Evolutionary conservation across 768 basidiomycete genomes (phyloP), one percentile per base, ranked within the genome.

Genomic region (Obba rivulosa): DNA sequence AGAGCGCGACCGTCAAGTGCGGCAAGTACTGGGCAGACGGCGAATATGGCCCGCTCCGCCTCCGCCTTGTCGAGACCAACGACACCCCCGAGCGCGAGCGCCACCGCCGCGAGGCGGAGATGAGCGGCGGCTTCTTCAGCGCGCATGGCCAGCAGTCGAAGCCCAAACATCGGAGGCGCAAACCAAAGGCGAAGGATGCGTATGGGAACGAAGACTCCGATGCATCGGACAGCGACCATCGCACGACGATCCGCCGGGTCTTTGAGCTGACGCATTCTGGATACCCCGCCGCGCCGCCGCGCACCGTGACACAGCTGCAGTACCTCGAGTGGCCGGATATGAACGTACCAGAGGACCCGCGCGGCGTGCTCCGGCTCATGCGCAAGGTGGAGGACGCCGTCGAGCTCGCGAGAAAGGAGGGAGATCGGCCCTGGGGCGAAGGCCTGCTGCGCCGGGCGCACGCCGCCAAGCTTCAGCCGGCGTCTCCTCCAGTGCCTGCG

Each of bases 321-420:
- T 97, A 92, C 61, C 75, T 94, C 34, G 85, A 87, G 34, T 98
- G 95, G 95, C 92, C 94, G 2, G 95, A 98, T 59, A 86, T 97
- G 72, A 93, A 93, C 62, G 92, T 98, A 11, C 95, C 95, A 0
- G 81, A 85, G 11, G 82, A 91, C 49, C 83, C 94, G 0, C 70
- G 78, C 7, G 85, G 83, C 7, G 71, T 97, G 17, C 67, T 96
- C 36, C 70, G 76, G 13, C 75, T 98, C 20, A 78, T 96, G 45
- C 75, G 73, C 50, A 81, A 83, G 52, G 85, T 92, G n/a, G 83
- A 78, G 53, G 59, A 59, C 3, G 53, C 58, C 41, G 61, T 58
- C 25, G 64, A 59, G 34, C 48, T 46, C 18, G 34, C 55, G 22
- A 58, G 62, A n/a, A 43, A 40, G 23, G 42, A 36, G 16, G 59